Percentiles rank a stretch among this genome's conserved stretches.
Conservation (phyloP, 2,329 filamentous ascomycete species). For the Colletotrichum sansevieriae region DNA sequence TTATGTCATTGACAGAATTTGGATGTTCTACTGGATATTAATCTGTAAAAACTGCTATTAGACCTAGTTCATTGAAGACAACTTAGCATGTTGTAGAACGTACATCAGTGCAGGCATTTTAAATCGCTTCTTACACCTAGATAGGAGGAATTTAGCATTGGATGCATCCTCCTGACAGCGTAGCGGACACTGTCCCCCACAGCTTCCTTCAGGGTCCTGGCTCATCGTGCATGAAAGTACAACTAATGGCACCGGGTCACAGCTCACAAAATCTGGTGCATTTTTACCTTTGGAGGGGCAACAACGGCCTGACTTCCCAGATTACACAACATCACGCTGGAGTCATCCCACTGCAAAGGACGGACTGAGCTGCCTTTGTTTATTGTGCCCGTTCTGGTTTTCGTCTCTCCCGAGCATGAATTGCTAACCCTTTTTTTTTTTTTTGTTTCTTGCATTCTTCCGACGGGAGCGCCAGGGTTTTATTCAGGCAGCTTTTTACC, state of each 20-base stretch:
- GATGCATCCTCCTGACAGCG: conserved; percentile 18
- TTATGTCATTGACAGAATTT: background rate
- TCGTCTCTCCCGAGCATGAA: conserved; percentile 20
- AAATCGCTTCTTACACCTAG: no score
- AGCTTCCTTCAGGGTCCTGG: conserved; percentile 33
- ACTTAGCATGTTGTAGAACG: no score
- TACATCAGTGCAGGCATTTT: no score
- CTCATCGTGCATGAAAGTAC: conserved; percentile 11
- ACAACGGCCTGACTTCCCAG: conserved; percentile 34
- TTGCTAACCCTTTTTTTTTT: conserved; percentile 23
- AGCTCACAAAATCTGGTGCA: conserved; percentile 37
- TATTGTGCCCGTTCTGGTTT: background rate
- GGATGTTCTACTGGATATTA: no score
- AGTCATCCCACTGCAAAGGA: conserved; percentile 5
- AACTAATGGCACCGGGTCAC: conserved; percentile 32
- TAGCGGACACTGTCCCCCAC: conserved; percentile 32
- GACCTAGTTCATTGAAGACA: no score
- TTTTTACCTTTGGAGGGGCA: conserved; percentile 34
- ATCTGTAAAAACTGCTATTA: no score
- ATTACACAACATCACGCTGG: conserved; percentile 32
- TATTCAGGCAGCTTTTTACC: conserved; percentile 19
- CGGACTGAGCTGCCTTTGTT: background rate
- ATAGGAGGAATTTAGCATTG: no score
- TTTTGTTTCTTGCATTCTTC: conserved; percentile 10
- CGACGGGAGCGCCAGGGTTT: conserved; percentile 17